Evolutionary conservation across 225 moss, liverwort and hornwort genomes (phyloP), one percentile per base, ranked within the genome.

Genomic region (Pseudoscleropodium purum): DNA sequence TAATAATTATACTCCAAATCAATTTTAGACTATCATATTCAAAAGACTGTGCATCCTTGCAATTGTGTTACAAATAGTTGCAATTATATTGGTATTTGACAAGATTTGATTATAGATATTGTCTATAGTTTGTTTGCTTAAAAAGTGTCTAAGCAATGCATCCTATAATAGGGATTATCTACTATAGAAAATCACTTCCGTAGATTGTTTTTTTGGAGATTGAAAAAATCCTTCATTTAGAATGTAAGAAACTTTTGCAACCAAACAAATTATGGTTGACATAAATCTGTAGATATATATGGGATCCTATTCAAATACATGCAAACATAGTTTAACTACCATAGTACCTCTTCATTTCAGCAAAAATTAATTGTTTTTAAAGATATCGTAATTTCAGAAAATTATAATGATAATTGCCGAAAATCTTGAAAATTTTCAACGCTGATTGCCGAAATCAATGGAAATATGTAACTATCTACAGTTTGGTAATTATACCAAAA

Each of bases 131-230:
- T 52, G 9, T 0, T 36, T 14, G 15, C 9, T 52, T 2, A 2
- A 36, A 54, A 54, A 36, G 23, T 15, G 0, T 51, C 0, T 13
- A 51, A 19, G 8, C 0, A 5, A 0, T 76, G 2, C 6, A 51
- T 18, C 0, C 2, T 31, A 47, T 11, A 11, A 47, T 31, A 75
- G 6, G 18, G 0, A 18, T 30, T 51, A 18, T 49, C 11, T 31
- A 49, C 6, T 33, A 12, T 19, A 49, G 3, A 13, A 0, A 20
- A 76, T 13, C 0, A 21, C 10, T 76, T 76, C 21, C 0, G 51
- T 51, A 51, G 3, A 0, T 51, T 2, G 0, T 2, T 33, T 76
- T 34, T 2, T 76, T 76, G 5, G 31, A 0, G 49, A 75, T 19
- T 75, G 33, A 31, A 49, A 75, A 49, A 75, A 49, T 13, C 31